These are phyloP conservation scores for Talinum fruticosum DNA, from an alignment of 148 eudicot species.

Conservation along the genomic window DNA sequence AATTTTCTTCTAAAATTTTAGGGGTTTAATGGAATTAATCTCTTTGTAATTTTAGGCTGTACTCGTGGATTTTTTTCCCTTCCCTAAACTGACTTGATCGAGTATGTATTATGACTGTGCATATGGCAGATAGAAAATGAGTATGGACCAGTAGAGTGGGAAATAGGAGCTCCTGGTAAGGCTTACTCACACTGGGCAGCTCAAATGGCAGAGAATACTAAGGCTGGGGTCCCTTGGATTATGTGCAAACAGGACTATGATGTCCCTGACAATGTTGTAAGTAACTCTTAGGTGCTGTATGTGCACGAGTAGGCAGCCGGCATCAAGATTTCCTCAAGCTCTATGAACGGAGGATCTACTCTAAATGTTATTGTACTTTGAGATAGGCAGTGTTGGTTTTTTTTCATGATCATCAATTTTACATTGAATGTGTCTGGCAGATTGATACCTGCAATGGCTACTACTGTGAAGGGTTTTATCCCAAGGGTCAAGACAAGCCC, in stretches of 20 bases:
- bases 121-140: constrained; percentile 86
- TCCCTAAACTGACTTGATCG: no score
- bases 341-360: no score
- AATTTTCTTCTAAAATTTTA: no score
- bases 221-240: constrained; percentile 85
- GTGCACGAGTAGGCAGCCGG: no score
- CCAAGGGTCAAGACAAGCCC: constrained; percentile 58
- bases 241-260: constrained; percentile 82
- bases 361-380: no score
- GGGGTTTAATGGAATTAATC: no score
- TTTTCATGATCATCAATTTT: no score
- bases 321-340: no score
- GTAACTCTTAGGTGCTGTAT: no score
- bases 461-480: constrained; percentile 70
- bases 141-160: constrained; percentile 82
- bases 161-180: constrained; percentile 68
- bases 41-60: no score
- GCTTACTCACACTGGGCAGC: constrained; percentile 80
- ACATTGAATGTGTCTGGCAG: constrained; percentile 32
- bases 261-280: constrained; percentile 70
- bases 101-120: background rate
- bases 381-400: no score
- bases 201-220: constrained; percentile 63
- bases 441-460: constrained; percentile 91
- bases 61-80: no score